These are phyloP conservation scores for Oxyria digyna DNA, from an alignment of 148 eudicot genomes.

Conservation along the genomic window DNA sequence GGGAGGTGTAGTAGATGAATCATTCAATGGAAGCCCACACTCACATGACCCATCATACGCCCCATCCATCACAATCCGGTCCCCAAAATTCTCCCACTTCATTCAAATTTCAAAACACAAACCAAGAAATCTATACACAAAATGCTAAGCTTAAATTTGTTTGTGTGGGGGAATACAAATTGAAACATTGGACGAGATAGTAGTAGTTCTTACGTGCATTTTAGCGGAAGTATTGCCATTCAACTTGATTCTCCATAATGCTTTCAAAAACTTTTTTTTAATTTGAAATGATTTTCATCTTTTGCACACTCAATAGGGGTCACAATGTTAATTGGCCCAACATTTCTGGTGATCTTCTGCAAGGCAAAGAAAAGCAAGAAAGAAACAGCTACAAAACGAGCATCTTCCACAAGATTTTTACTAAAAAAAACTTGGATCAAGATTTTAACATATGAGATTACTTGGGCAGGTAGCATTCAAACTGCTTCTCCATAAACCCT, in stretches of 20 bases:
- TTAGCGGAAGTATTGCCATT: background rate
- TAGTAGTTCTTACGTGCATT: background rate
- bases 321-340: no score
- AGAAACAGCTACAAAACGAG: background rate
- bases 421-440: background rate
- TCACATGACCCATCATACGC: slow-evolving; percentile 5
- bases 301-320: no score
- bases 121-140: background rate
- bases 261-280: background rate
- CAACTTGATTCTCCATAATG: background rate
- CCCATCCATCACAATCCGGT: slow-evolving; percentile 1
- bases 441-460: background rate
- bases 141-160: background rate
- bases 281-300: no score
- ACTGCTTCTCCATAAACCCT: no score
- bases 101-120: slow-evolving; percentile 1
- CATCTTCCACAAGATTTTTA: background rate
- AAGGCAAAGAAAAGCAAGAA: background rate
- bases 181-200: background rate
- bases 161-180: background rate
- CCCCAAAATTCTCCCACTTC: slow-evolving; percentile 1
- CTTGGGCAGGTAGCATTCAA: no score
- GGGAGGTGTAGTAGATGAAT: slow-evolving; percentile 9
- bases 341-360: no score
- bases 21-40: slow-evolving; percentile 4